A percentile compares a stretch with the other conserved stretches of the same genome.
phyloP scores from a whole-genome alignment of 2,329 filamentous ascomycete genomes.

The Magnaporthiopsis rhizophila region DNA sequence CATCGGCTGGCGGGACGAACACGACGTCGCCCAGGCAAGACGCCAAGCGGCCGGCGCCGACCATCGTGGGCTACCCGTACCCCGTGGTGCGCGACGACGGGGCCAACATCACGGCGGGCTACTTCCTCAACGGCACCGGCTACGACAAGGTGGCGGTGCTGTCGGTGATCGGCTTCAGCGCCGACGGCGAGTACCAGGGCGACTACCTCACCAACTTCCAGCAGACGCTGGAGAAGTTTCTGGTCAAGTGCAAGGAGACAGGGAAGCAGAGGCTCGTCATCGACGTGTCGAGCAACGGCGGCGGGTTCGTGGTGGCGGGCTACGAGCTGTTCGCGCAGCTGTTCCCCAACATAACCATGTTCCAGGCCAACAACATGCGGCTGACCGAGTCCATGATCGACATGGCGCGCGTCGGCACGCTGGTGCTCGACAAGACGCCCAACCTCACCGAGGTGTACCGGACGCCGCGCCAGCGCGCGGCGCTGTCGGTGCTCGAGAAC shows the following conservation, averaged over 20 bases:
- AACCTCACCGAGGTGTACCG: slow-evolving; percentile 9
- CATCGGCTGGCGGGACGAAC: too few relatives aligned
- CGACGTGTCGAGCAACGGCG: slow-evolving; percentile 50
- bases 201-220: slow-evolving; percentile 24
- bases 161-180: slow-evolving; percentile 23
- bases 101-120: slow-evolving; percentile 23
- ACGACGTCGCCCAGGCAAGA: slow-evolving; percentile 8
- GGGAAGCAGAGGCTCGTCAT: slow-evolving; percentile 54
- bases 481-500: slow-evolving; percentile 36
- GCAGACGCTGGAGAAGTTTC: slow-evolving; percentile 27
- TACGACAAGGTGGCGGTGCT: slow-evolving; percentile 27
- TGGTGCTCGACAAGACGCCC: slow-evolving; percentile 17
- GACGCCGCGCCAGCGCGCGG: slow-evolving; percentile 27
- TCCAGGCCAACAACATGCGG: slow-evolving; percentile 42
- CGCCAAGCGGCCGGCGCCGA: slow-evolving; percentile 10
- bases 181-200: slow-evolving; percentile 12
- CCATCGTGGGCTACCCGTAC: slow-evolving; percentile 19
- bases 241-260: slow-evolving; percentile 32
- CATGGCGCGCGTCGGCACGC: slow-evolving; percentile 29
- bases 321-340: slow-evolving; percentile 54
- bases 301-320: slow-evolving; percentile 50
- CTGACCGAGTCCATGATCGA: slow-evolving; percentile 37
- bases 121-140: slow-evolving; percentile 26
- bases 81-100: slow-evolving; percentile 22
- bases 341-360: slow-evolving; percentile 42